Base-by-base conservation (phyloP, 768 basidiomycete species). In the Naganishia onofrii region DNA sequence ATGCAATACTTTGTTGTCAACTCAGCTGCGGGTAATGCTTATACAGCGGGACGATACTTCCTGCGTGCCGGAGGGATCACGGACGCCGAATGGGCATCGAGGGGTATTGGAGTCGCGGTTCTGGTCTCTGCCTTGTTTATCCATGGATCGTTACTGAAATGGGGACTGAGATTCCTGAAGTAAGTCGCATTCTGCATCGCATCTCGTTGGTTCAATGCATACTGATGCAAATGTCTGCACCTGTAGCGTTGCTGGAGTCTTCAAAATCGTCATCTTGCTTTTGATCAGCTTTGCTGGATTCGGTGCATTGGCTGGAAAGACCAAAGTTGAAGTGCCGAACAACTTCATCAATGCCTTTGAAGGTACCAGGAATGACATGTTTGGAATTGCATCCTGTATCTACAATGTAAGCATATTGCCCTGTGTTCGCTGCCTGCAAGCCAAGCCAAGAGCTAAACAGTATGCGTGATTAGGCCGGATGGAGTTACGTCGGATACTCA, bases 81-180 rank as follows among this genome's bases (percentile, higher is more conserved):
- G 46, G 80, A 83, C 3, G 80, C 79, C 26, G 77, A 79, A 0
- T 88, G 87, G 87, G 81, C 81, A 1, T 84, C 84, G 21, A 84
- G 87, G 65, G 86, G 86, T 0, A 87, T 88, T 66, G 87, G 86
- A 3, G 77, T 88, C 1, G 87, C 82, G 76, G 85, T 87, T 85
- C 44, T 17, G 80, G 72, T 73, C 5, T 48, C 67, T 17, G 44
- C 19, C 28, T 44, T 77, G 21, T 23, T 77, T 23, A 44, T 70
- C 10, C 70, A 77, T 66, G 75, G 70, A 17, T 48, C 38, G 29
- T 46, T 36, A 6, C 63, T 71, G 4, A 71, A 70, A 31, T 77
- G 75, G 74, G 76, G 76, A 15, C 63, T 77, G 19, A 44, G 73
- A 9, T 71, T 77, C 10, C 68, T 63, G 44, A 69, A 69, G 48